Evolutionary conservation across 768 basidiomycete genomes (phyloP), one percentile per base, ranked within the genome.

Genomic region (Suillus clintonianus): DNA sequence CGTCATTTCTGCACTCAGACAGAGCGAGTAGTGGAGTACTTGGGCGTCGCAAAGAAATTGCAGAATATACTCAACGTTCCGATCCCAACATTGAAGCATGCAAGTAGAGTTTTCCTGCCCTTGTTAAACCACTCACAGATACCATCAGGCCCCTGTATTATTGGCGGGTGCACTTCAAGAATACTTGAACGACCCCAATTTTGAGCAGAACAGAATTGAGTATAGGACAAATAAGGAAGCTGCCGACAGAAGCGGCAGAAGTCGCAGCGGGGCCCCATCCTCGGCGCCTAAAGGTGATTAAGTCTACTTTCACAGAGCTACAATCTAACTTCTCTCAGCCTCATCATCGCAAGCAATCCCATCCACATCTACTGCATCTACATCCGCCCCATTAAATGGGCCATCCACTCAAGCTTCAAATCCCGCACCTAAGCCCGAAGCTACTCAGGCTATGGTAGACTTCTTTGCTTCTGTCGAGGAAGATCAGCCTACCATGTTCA

Each of bases 161-260:
- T 82, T 99, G n/a, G 97, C 92, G 7, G 89, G 89, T 41, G 88
- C 97, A 22, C 83, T 99, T 36, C 92, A 99, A 73, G 97, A 99
- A 71, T 99, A 99, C 73, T 83, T 99, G 58, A 89, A 94, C 62
- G 97, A 99, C 76, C 92, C 96, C 27, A 95, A 95, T 71, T 99
- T 99, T 69, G 97, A 99, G 75, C 89, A 93, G 76, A 99, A 98
- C 76, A 81, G 97, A 65, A 79, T 90, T 10, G 97, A 99, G 71
- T 98, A 99, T 79, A 95, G 85, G 77, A 81, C 88, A 27, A 94
- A 88, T 74, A 93, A 92, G 76, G 84, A 82, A 6, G 81, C 85
- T 4, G 83, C 85, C 3, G 91, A 92, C 59, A 74, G 74, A 45
- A 74, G 69, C 30, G 15, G 62, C 0, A 65, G 63, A 39, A 64